phyloP scores from a whole-genome alignment of 2,329 filamentous ascomycete species.

The Venturia aucupariae region DNA sequence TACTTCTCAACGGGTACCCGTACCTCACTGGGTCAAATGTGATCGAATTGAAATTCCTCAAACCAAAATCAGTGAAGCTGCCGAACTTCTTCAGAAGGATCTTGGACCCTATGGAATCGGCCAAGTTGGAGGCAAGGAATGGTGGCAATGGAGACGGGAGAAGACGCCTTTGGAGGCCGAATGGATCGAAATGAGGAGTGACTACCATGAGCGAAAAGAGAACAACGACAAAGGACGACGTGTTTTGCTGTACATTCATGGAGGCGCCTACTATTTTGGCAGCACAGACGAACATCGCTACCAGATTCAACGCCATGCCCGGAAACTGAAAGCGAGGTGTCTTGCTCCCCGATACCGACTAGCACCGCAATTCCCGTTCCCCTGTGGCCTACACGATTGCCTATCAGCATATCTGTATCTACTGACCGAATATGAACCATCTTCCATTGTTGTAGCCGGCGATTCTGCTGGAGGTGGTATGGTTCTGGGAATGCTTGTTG shows the following conservation, averaged over 20 bases:
- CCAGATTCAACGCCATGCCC: conserved; percentile 90
- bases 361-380: conserved; percentile 90
- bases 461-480: conserved; percentile 93
- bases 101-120: conserved; percentile 68
- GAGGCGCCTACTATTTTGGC: conserved; percentile 91
- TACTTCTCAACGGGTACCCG: conserved; percentile 83
- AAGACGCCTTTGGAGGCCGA: conserved; percentile 64
- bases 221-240: conserved; percentile 45
- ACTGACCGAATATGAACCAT: conserved; percentile 64
- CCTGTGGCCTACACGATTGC: conserved; percentile 84
- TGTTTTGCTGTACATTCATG: conserved; percentile 89
- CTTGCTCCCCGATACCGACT: conserved; percentile 80
- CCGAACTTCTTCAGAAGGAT: conserved; percentile 58
- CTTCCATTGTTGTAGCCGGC: conserved; percentile 76
- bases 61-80: conserved; percentile 55
- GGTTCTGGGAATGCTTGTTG: conserved; percentile 69
- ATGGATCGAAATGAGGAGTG: conserved; percentile 91
- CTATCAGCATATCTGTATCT: conserved; percentile 80
- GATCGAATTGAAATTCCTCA: conserved; percentile 58
- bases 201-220: conserved; percentile 63
- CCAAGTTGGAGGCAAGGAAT: conserved; percentile 67
- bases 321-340: conserved; percentile 84
- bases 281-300: conserved; percentile 96
- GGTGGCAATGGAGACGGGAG: conserved; percentile 82
- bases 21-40: conserved; percentile 77